phyloP scores from a whole-genome alignment of 352 stramenopile species.

The Globisporangium recalcitrans region DNA sequence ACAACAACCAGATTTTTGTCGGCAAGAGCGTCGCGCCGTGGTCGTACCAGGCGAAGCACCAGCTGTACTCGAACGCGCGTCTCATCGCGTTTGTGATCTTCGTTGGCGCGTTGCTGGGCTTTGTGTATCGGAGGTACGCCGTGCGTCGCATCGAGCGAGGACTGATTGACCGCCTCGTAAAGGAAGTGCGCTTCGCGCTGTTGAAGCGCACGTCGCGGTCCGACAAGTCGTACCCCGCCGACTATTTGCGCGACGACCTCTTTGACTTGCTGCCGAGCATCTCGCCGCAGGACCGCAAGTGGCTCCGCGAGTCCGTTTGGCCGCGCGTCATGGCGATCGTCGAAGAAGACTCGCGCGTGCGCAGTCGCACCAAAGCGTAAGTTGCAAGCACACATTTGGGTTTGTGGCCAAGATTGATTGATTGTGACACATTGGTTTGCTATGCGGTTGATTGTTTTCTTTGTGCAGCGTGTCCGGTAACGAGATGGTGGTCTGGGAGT shows the following conservation, averaged over 20 bases:
- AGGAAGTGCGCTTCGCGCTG: conserved; percentile 63
- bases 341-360: conserved; percentile 51
- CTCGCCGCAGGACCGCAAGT: conserved; percentile 38
- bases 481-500: conserved; percentile 57
- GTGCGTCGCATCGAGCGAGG: conserved; percentile 41
- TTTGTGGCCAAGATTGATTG: not conserved
- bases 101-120: conserved; percentile 23
- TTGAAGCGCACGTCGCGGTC: conserved; percentile 33
- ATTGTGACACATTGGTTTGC: conserved; percentile 3
- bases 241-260: conserved; percentile 57
- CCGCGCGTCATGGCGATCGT: conserved; percentile 49
- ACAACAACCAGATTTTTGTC: conserved; percentile 45
- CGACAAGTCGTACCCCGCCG: conserved; percentile 44
- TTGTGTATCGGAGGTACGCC: conserved; percentile 30
- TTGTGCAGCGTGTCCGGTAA: conserved; percentile 29
- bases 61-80: conserved; percentile 39
- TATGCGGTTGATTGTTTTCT: conserved; percentile 1
- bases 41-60: conserved; percentile 42
- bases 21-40: conserved; percentile 40
- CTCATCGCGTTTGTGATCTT: conserved; percentile 33
- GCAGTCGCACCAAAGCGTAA: conserved; percentile 37
- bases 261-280: conserved; percentile 35
- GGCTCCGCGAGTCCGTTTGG: conserved; percentile 53
- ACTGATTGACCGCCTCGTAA: conserved; percentile 57
- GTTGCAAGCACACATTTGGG: conserved; percentile 2